Evolutionary conservation across 768 basidiomycete genomes (phyloP), one percentile per base, ranked within the genome.

Genomic region (Rhizopogon vesiculosus): DNA sequence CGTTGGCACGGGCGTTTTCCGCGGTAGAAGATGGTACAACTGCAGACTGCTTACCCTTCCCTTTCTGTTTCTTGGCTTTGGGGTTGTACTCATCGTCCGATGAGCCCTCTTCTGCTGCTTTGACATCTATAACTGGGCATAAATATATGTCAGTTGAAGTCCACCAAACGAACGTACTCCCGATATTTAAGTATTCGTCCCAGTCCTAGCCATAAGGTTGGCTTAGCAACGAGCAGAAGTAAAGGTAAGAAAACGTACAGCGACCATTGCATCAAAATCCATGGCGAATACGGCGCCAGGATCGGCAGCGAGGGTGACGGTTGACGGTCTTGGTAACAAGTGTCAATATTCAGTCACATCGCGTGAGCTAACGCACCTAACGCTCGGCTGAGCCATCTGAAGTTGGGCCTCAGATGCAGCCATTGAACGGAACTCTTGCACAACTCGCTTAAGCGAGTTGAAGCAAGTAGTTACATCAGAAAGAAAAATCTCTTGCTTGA

Each of bases 401-500:
- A 91, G 73, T 38, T 84, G 78, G 8, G 73, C 76, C 49, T 80
- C 80, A 43, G 71, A 67, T 1, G 74, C 70, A 12, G 76, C 64
- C 40, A 73, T 57, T 3, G 77, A 72, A 53, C 80, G 79, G 59
- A 87, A 61, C 54, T 93, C 86, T 59, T 86, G 78, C 39, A 91
- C 80, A 3, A 88, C 82, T 64, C 89, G 89, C 74, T 90, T 92
- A 45, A 96, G 75, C 10, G 86, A 78, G 40, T 83, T 75, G 59
- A 87, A 90, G 63, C 91, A 93, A 18, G 77, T 80, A 35, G 83
- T 86, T 38, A 93, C 89, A 67, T 96, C 93, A 16, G 82, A 77
- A 63, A 87, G 72, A 59, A 95, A 87, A 6, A 91, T 84, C 43
- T 93, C 90, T 72, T 92, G 87, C 67, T 92, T 92, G 59, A 90